Base-by-base conservation (phyloP, 768 basidiomycete species). In the Phaffia australis region DNA sequence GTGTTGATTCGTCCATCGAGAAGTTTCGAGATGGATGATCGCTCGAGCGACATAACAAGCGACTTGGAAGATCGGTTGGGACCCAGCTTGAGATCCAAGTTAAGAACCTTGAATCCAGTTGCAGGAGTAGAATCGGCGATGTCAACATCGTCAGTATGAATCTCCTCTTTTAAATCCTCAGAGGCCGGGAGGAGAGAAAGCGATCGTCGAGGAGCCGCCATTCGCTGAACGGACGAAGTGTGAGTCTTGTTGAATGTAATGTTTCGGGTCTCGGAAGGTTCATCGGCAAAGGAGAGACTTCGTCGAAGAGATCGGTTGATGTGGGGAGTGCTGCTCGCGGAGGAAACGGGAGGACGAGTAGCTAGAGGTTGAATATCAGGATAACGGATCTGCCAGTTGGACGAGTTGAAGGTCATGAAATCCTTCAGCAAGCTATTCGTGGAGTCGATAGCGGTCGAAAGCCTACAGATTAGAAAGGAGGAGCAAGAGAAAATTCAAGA, bases 61-160 rank as follows among this genome's bases (percentile, higher is more conserved):
- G 75, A 72, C 32, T 70, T 70, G 25, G 83, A 81, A 27, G 83
- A 82, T 19, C 85, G 81, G 32, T 83, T 80, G 42, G 86, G 80
- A 25, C 92, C 92, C 56, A 97, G 85, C 74, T 89, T 89, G 72
- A 98, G 85, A 78, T 98, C 92, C 55, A 98, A 83, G 16, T 88
- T 87, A 69, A 97, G 84, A 61, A 97, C 86, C 69, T 87, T 84
- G 76, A 98, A 92, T 69, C 88, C 87, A 51, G 82, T 79, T 1
- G 78, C 74, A 49, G 71, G 60, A 54, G 55, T n/a, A 19, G 68
- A 70, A 47, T 71, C 75, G 27, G 75, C 73, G 9, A 60, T 69
- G 49, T 71, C 73, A 1, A 75, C 70, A 47, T 75, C 74, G 19
- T 71, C 64, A 1, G 60, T 46, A 19, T 50, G 19, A n/a, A 55